phyloP scores from a whole-genome alignment of 2,329 filamentous ascomycete species.

The Xylaria sp. region DNA sequence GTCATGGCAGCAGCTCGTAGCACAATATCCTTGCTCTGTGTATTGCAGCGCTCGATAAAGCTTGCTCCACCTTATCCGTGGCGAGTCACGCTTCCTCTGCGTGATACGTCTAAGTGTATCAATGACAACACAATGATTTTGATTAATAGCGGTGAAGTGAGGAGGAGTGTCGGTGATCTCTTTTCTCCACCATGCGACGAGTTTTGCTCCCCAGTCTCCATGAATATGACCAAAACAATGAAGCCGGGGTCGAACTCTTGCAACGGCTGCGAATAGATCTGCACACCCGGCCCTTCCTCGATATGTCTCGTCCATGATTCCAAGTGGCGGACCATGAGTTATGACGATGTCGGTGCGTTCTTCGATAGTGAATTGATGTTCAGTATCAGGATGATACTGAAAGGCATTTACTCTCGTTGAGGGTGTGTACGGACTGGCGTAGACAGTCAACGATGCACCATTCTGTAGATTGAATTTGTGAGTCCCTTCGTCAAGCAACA shows the following conservation, averaged over 20 bases:
- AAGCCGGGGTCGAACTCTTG: conserved; percentile 56
- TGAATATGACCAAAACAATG: conserved; percentile 72
- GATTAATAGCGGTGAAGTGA: conserved; percentile 59
- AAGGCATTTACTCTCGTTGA: conserved; percentile 37
- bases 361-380: conserved; percentile 54
- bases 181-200: conserved; percentile 52
- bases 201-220: conserved; percentile 67
- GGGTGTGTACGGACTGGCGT: conserved; percentile 66
- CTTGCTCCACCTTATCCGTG: conserved; percentile 17
- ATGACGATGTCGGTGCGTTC: conserved; percentile 60
- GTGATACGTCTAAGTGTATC: conserved; percentile 50
- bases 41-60: background rate
- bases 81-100: conserved; percentile 41
- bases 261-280: conserved; percentile 59
- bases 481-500: conserved; percentile 62
- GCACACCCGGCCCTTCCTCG: conserved; percentile 55
- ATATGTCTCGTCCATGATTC: conserved; percentile 60
- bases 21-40: conserved; percentile 47
- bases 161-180: conserved; percentile 57
- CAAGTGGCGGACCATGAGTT: conserved; percentile 64
- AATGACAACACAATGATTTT: conserved; percentile 52
- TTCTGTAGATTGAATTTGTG: conserved; percentile 61
- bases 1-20: conserved; percentile 56
- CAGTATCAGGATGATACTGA: conserved; percentile 21
- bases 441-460: conserved; percentile 59